Evolutionary conservation across 352 stramenopile genomes (phyloP).

Genomic region (Globisporangium rhizosaccharum): DNA sequence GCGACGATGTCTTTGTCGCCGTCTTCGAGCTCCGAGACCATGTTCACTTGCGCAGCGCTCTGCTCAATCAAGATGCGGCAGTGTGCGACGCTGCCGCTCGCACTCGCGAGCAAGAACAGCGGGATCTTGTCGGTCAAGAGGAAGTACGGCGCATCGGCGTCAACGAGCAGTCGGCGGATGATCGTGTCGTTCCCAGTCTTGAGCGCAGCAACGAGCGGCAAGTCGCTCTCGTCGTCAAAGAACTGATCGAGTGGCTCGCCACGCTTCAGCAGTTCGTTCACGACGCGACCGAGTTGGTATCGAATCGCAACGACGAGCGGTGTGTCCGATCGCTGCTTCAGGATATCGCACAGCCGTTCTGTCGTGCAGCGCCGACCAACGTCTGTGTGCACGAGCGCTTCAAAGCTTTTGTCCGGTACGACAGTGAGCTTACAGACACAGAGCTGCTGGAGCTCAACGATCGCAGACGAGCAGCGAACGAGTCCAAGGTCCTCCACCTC

Average conservation of each 20-base stretch:
- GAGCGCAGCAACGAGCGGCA: constrained; percentile 66
- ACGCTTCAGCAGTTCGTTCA: constrained; percentile 67
- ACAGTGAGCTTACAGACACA: constrained; percentile 52
- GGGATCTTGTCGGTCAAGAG: constrained; percentile 74
- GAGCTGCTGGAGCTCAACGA: constrained; percentile 37
- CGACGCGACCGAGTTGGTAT: constrained; percentile 72
- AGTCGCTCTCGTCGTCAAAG: constrained; percentile 38
- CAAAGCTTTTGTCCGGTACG: constrained; percentile 44
- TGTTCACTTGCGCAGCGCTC: constrained; percentile 56
- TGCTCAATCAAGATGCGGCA: constrained; percentile 70
- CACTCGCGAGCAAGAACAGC: constrained; percentile 68
- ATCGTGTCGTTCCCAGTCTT: constrained; percentile 73
- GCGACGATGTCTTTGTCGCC: constrained; percentile 71
- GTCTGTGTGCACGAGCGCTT: constrained; percentile 55
- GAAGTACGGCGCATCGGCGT: constrained; percentile 63
- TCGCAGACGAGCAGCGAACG: constrained; percentile 8
- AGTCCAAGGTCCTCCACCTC: constrained; percentile 9
- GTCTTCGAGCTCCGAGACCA: constrained; percentile 74
- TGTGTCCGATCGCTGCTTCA: constrained; percentile 49
- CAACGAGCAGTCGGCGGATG: constrained; percentile 63
- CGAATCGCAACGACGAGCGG: constrained; percentile 70
- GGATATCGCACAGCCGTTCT: constrained; percentile 51
- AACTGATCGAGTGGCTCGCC: constrained; percentile 48
- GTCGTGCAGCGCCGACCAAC: constrained; percentile 64
- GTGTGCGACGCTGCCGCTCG: constrained; percentile 60